Conservation (phyloP, 2,329 filamentous ascomycete species). For the Chalaropsis ovoidea region DNA sequence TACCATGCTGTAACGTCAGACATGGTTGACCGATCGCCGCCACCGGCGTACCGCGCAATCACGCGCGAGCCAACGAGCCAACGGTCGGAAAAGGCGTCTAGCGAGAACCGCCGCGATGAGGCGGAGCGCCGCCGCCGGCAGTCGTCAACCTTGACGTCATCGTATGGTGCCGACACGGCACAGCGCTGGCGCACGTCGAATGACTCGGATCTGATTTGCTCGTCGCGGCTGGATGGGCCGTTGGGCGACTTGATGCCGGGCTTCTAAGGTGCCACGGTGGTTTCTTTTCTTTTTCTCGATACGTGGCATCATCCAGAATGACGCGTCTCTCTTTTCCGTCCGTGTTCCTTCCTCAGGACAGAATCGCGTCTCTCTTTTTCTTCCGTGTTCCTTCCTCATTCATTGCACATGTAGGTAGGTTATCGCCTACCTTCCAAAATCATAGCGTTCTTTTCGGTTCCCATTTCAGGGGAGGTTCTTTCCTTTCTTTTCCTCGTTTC, state of each 20-base stretch:
- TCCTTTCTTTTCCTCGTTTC: not conserved
- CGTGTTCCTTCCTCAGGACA: not conserved
- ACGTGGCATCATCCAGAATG: no score
- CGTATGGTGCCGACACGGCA: slow-evolving; percentile 3
- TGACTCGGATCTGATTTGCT: slow-evolving; percentile 14
- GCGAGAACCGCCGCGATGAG: not conserved
- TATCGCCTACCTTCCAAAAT: not conserved
- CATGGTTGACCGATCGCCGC: slow-evolving; percentile 14
- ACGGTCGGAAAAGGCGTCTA: slow-evolving; percentile 1
- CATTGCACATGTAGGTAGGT: not conserved
- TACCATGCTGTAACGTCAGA: slow-evolving; percentile 18
- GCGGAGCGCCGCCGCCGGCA: not conserved
- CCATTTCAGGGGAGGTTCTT: not conserved
- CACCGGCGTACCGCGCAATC: slow-evolving; percentile 13
- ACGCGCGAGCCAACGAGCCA: slow-evolving; percentile 10
- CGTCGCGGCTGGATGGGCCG: slow-evolving; percentile 20
- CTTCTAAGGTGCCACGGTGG: not conserved
- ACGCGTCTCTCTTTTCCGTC: no score
- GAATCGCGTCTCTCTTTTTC: not conserved
- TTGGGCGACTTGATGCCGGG: slow-evolving; percentile 24
- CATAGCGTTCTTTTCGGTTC: not conserved
- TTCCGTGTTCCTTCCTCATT: not conserved
- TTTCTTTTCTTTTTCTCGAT: no score
- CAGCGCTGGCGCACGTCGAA: slow-evolving; percentile 6
- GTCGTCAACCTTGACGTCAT: slow-evolving; percentile 12